phyloP scores from a whole-genome alignment of 345 rosid genomes.

The Odontarrhena argentea region DNA sequence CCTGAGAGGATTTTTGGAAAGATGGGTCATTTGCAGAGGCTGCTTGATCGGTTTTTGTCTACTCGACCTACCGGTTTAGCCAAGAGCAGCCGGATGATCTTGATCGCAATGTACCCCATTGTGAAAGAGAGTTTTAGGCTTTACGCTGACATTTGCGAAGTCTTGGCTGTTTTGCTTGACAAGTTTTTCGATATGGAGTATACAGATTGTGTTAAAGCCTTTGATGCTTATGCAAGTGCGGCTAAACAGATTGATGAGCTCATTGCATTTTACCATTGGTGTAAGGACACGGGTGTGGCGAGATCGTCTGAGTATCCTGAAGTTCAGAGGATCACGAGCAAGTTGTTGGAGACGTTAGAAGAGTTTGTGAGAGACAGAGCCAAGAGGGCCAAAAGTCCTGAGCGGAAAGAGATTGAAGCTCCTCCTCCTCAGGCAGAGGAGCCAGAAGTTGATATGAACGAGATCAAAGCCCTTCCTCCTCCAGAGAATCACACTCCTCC shows the following conservation, averaged over 20 bases:
- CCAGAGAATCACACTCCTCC: constrained; percentile 63
- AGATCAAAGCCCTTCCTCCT: constrained; percentile 79
- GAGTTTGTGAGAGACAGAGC: constrained; percentile 86
- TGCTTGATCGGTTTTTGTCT: constrained; percentile 76
- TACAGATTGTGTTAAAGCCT: constrained; percentile 74
- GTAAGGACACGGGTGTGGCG: constrained; percentile 74
- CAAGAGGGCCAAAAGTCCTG: constrained; percentile 70
- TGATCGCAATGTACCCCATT: constrained; percentile 69
- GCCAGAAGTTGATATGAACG: constrained; percentile 63
- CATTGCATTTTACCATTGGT: constrained; percentile 70
- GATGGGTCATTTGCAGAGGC: constrained; percentile 84
- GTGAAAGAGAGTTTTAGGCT: constrained; percentile 87
- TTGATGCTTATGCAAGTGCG: constrained; percentile 70
- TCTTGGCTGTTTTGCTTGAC: constrained; percentile 76
- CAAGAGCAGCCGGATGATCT: constrained; percentile 63
- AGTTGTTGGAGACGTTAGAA: constrained; percentile 76
- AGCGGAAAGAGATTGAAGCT: constrained; percentile 59
- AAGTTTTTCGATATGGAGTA: constrained; percentile 88
- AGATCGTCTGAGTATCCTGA: constrained; percentile 94
- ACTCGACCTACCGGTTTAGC: constrained; percentile 90
- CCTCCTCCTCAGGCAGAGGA: constrained; percentile 50
- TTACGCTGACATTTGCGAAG: constrained; percentile 81
- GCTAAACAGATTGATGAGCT: constrained; percentile 89
- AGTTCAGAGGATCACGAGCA: constrained; percentile 81
- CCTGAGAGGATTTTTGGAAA: constrained; percentile 76